Evolutionary conservation across 345 rosid genomes (phyloP), one percentile per base, ranked within the genome.

Genomic region (Limnanthes douglasii): DNA sequence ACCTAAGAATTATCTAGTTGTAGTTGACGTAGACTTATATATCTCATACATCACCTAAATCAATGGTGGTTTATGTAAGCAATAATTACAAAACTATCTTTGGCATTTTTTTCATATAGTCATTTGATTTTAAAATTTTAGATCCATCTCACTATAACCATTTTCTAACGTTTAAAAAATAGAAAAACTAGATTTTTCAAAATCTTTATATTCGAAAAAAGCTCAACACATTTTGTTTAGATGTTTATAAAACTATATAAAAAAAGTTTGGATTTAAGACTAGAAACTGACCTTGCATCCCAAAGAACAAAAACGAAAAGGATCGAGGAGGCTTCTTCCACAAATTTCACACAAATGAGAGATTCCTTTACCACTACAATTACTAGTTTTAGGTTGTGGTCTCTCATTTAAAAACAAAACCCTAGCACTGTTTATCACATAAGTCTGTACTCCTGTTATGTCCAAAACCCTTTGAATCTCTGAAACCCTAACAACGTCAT

Each of bases 271-370:
- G 21, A 41, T 20, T 21, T 11, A 1, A 41, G 14, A 50, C 61
- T n/a, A n/a, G n/a, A n/a, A n/a, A n/a, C n/a, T 57, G 3, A 72
- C 96, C 96, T 85, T 85, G 38, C 96, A 85, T 26, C 96, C 96
- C 72, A 86, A 60, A 25, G 96, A 86, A 45, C 96, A 86, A 60
- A 86, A 86, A 30, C 92, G 85, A 53, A 78, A 73, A 1, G 84
- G 68, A 53, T 86, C 94, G 42, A 75, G 53, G 38, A 86, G 83
- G 38, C 78, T 81, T 60, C 96, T 68, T 17, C 76, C 61, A 56
- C 96, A 86, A 33, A 70, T 65, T 51, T 86, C 94, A 15, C 96
- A 86, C 18, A 64, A 29, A 50, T 77, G 86, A 12, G 83, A 63
- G 2, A 63, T 61, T 20, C 64, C 66, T 63, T 65, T 66, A 1